Conservation (phyloP, 257 asterid species). For the Salvia miltiorrhiza region DNA sequence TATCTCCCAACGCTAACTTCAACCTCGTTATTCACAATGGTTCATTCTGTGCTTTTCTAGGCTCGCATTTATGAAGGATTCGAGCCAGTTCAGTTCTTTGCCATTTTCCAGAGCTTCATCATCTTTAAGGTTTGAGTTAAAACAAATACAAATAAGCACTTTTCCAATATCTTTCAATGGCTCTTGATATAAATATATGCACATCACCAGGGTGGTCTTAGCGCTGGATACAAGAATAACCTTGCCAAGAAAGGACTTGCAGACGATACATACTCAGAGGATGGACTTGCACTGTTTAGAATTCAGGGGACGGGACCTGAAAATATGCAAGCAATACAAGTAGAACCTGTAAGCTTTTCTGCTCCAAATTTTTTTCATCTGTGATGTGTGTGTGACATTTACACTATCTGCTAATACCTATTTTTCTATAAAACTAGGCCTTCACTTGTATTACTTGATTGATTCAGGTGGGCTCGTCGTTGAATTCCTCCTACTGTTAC, state of each 20-base stretch:
- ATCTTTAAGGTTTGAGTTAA: constrained; percentile 53
- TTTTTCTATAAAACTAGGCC: not conserved
- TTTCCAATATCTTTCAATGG: not conserved
- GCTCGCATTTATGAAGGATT: constrained; percentile 61
- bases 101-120: constrained; percentile 66
- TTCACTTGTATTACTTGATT: constrained; percentile 8
- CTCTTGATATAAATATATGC: constrained; percentile 1
- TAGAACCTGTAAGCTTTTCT: constrained; percentile 57
- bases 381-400: not conserved
- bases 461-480: constrained; percentile 67
- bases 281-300: constrained; percentile 64
- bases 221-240: constrained; percentile 56
- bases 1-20: constrained; percentile 12
- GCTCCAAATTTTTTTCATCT: constrained; percentile 1
- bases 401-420: not conserved
- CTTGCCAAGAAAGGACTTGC: constrained; percentile 49
- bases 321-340: constrained; percentile 90
- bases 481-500: constrained; percentile 76
- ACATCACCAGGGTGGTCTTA: constrained; percentile 62
- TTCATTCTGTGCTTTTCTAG: constrained; percentile 38
- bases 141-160: not conserved
- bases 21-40: constrained; percentile 9
- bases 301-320: constrained; percentile 74
- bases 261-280: constrained; percentile 61
- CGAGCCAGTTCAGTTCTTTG: constrained; percentile 63